Base-by-base conservation (phyloP, 2,329 filamentous ascomycete genomes). In the Aureobasidium sp. region DNA sequence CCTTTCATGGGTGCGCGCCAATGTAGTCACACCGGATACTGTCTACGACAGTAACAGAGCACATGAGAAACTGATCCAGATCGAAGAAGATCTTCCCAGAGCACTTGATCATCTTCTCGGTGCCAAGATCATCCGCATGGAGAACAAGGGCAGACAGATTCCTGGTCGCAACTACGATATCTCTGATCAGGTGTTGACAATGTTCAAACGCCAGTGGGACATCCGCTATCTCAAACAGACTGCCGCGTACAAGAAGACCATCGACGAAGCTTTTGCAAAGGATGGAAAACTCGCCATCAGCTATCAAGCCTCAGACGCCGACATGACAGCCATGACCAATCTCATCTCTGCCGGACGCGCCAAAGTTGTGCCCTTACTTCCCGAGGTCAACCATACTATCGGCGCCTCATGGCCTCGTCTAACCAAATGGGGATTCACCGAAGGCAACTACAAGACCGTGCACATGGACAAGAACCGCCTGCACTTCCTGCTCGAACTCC, bases 401-500 rank as follows among this genome's bases (percentile, higher is more conserved):
- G 63, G 67, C 32, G 68, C 68, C 3, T 67, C 70, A 0, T 62
- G 63, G 11, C 71, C 71, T 14, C 66, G 67, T 29, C 59, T 76
- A 21, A 73, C 70, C 4, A 81, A 83, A 2, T 84, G 86, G 63
- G 86, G 86, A 1, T 85, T 89, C 61, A 78, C 80, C 50, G 83
- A 84, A 6, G 80, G 80, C 14, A 81, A 85, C 58, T 90, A 90
- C 66, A 81, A 86, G 61, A 84, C 82, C 19, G 77, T 84, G 53
- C 80, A 80, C 55, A 83, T 84, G 57, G 79, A 85, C 30, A 84
- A 84, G 59, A 74, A 75, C 29, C 80, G 81, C 60, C 76, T 87
- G 45, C 78, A 80, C 58, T 88, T 87, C 66, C 74, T 76, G 8
- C 71, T 88, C 30, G 74, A 79, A 38, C 74, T 83, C 17, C 68